Conservation (phyloP, 106 monocot species). For the Phalaenopsis equestris region DNA sequence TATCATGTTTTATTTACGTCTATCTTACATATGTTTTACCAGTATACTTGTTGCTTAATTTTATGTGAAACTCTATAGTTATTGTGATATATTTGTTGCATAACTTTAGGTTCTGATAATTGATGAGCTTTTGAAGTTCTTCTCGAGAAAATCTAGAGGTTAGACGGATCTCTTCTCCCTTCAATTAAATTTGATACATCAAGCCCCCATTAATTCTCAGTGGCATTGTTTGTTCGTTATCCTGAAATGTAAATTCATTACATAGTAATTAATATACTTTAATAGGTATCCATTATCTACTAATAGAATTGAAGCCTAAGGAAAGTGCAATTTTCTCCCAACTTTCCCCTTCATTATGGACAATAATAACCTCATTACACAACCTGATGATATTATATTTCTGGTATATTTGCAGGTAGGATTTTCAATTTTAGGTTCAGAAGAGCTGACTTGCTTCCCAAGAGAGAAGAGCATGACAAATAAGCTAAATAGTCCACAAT, state of each 20-base stretch:
- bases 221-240: not conserved
- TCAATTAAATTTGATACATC: too few species aligned
- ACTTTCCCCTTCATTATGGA: not conserved
- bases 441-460: conserved; percentile 79
- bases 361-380: not conserved
- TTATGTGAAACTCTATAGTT: not conserved
- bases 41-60: not conserved
- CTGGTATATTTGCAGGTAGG: conserved; percentile 44
- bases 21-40: not conserved
- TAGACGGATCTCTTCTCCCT: conserved; percentile 2
- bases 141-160: conserved; percentile 86
- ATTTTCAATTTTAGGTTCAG: conserved; percentile 59
- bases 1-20: not conserved
- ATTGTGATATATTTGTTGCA: not conserved
- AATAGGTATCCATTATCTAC: not conserved
- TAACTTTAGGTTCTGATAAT: conserved; percentile 75
- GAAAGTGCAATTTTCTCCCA: not conserved
- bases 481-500: conserved; percentile 10
- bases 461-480: conserved; percentile 54
- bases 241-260: not conserved
- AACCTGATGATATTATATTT: not conserved
- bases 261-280: too few species aligned
- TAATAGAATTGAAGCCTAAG: not conserved
- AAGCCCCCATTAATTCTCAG: too few species aligned
- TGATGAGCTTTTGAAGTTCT: conserved; percentile 89